A percentile compares a stretch with the other conserved stretches of the same genome.
These are phyloP conservation scores for Aspergillus sp. DNA, from an alignment of 2,329 filamentous ascomycete genomes.

Conservation along the genomic window DNA sequence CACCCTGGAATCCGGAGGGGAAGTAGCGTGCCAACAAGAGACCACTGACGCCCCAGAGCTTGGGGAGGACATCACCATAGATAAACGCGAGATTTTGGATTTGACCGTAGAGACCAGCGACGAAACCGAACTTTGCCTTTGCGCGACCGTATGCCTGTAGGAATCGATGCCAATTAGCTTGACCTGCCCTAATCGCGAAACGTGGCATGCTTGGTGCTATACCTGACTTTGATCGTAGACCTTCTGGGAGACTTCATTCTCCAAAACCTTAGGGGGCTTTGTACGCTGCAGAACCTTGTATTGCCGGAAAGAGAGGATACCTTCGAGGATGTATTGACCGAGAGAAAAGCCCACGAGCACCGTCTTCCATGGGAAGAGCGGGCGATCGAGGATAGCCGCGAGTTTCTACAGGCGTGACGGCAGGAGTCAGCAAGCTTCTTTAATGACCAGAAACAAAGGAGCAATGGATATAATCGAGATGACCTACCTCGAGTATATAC, in stretches of 20 bases:
- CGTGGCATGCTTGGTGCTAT: constrained; percentile 8
- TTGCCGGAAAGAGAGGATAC: constrained; percentile 83
- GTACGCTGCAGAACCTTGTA: constrained; percentile 79
- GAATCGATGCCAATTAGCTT: no score
- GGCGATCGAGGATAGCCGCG: constrained; percentile 80
- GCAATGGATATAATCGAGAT: background rate
- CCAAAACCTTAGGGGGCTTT: constrained; percentile 77
- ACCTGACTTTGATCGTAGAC: constrained; percentile 92
- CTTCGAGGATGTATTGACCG: constrained; percentile 85
- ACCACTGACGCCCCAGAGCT: constrained; percentile 82
- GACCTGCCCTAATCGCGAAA: no score
- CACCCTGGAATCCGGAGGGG: constrained; percentile 75
- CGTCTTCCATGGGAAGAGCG: constrained; percentile 94
- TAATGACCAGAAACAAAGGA: constrained; percentile 7
- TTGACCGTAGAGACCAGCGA: constrained; percentile 78
- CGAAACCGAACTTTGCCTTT: constrained; percentile 84
- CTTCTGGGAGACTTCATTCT: constrained; percentile 80
- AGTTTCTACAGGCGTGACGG: constrained; percentile 50
- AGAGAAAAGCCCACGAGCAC: constrained; percentile 92
- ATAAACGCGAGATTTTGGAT: constrained; percentile 85
- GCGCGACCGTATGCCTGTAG: constrained; percentile 80
- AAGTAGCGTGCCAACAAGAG: constrained; percentile 67
- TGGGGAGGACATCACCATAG: constrained; percentile 84
- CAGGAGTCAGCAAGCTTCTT: constrained; percentile 8
- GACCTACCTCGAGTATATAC: constrained; percentile 33